A percentile compares a stretch with the other conserved stretches of the same genome.
Evolutionary conservation across 192 early-diverging fungal genomes (phyloP).

Genomic region (Coemansia sp.): DNA sequence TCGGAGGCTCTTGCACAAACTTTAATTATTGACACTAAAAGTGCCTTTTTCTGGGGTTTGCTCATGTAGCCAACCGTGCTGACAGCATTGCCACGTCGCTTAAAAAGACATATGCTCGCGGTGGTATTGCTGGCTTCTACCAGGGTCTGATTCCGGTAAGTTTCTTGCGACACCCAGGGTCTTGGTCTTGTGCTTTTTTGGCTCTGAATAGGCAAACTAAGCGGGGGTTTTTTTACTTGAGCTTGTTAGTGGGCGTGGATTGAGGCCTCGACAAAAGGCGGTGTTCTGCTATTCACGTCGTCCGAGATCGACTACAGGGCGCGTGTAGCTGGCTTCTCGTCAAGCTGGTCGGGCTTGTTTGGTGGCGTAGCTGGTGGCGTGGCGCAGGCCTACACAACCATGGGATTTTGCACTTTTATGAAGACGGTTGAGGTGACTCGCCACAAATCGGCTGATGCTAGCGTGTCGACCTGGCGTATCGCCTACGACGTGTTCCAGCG

Average conservation of each 20-base stretch:
- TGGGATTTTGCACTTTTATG: constrained; percentile 99
- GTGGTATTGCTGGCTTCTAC: constrained; percentile 90
- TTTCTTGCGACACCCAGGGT: background rate
- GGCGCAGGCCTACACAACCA: constrained; percentile 95
- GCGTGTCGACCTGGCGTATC: constrained; percentile 75
- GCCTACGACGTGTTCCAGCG: constrained; percentile 86
- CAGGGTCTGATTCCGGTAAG: constrained; percentile 83
- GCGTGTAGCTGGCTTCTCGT: constrained; percentile 41
- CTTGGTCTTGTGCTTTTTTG: background rate
- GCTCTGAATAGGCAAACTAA: background rate
- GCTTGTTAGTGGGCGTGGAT: constrained; percentile 67
- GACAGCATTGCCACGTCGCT: constrained; percentile 73
- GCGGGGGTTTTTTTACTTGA: background rate
- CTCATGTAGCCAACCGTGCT: constrained; percentile 70
- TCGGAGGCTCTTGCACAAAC: background rate
- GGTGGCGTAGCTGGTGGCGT: constrained; percentile 95
- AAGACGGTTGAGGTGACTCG: constrained; percentile 98
- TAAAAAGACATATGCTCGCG: constrained; percentile 75
- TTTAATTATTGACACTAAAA: background rate
- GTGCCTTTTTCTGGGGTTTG: background rate
- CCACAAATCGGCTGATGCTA: constrained; percentile 73
- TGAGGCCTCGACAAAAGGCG: constrained; percentile 77
- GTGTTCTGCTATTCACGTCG: constrained; percentile 71
- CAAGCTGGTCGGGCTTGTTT: constrained; percentile 72
- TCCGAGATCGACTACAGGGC: constrained; percentile 70